These are phyloP conservation scores for Cokeromyces recurvatus DNA, from an alignment of 371 early-diverging fungal species.

Conservation along the genomic window DNA sequence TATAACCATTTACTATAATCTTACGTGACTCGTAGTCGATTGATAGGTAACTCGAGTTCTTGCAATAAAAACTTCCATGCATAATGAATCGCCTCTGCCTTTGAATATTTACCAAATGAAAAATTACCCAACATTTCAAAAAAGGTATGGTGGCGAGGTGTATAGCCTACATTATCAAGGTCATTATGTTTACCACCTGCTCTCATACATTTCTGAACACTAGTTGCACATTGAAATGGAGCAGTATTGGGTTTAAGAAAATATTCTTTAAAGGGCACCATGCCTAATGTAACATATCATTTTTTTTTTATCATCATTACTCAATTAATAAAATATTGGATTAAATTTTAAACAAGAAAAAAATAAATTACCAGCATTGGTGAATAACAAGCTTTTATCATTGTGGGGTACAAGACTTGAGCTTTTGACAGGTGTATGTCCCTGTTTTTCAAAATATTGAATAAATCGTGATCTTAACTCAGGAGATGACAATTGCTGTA, in stretches of 20 bases:
- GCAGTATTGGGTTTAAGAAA: conserved; percentile 63
- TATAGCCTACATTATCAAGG: conserved; percentile 75
- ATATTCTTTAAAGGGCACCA: conserved; percentile 76
- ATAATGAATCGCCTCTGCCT: conserved; percentile 56
- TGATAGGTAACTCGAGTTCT: conserved; percentile 54
- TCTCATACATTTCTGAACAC: conserved; percentile 72
- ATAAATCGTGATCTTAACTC: conserved; percentile 51
- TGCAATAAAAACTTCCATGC: conserved; percentile 73
- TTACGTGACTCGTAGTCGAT: conserved; percentile 65
- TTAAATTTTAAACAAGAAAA: not conserved
- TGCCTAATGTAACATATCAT: no score
- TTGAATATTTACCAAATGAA: conserved; percentile 69
- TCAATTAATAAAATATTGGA: not conserved
- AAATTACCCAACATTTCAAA: conserved; percentile 87
- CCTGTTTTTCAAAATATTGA: conserved; percentile 46
- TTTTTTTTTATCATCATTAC: not conserved
- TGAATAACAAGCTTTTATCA: conserved; percentile 70
- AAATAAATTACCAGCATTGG: conserved; percentile 60
- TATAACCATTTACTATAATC: conserved; percentile 2
- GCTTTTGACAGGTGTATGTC: conserved; percentile 47
- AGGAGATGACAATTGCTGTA: conserved; percentile 33
- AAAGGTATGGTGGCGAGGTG: conserved; percentile 78
- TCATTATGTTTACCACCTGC: conserved; percentile 86
- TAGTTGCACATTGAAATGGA: conserved; percentile 57
- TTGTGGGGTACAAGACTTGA: conserved; percentile 64